Percentiles rank a stretch among this genome's conserved stretches.
Conservation (phyloP, 2,329 filamentous ascomycete species). For the Colletotrichum aenigma region DNA sequence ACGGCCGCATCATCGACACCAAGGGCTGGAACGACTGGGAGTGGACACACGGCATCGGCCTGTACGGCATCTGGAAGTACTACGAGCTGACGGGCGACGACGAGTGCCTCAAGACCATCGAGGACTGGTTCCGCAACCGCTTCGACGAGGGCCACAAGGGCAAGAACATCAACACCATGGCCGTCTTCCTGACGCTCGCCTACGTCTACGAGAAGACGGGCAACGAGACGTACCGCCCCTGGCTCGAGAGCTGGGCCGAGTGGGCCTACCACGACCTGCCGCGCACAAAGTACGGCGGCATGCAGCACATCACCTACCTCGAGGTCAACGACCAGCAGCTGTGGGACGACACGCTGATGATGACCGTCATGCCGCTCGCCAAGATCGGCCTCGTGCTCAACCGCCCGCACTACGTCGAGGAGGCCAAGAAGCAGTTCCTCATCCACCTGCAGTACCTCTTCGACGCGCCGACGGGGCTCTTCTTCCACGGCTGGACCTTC, state of each 20-base stretch:
- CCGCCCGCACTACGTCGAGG: slow-evolving; percentile 74
- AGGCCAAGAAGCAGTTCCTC: slow-evolving; percentile 79
- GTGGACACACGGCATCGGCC: slow-evolving; percentile 80
- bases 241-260: slow-evolving; percentile 82
- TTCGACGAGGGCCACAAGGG: slow-evolving; percentile 75
- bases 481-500: slow-evolving; percentile 85
- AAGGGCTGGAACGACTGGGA: slow-evolving; percentile 88
- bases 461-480: slow-evolving; percentile 73
- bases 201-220: slow-evolving; percentile 78
- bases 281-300: slow-evolving; percentile 72
- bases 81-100: slow-evolving; percentile 72
- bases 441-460: slow-evolving; percentile 81
- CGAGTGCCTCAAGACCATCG: slow-evolving; percentile 67
- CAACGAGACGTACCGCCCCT: slow-evolving; percentile 72
- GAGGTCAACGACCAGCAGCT: slow-evolving; percentile 75
- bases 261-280: slow-evolving; percentile 81
- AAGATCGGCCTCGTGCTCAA: slow-evolving; percentile 77
- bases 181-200: slow-evolving; percentile 75
- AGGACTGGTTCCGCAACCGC: slow-evolving; percentile 74
- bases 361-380: slow-evolving; percentile 81
- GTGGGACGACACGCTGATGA: slow-evolving; percentile 89
- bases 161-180: slow-evolving; percentile 89
- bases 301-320: slow-evolving; percentile 79
- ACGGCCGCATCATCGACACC: slow-evolving; percentile 80
- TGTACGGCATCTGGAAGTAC: slow-evolving; percentile 85